Evolutionary conservation across 768 basidiomycete genomes (phyloP).

Genomic region (Pleurotus ostreatus): DNA sequence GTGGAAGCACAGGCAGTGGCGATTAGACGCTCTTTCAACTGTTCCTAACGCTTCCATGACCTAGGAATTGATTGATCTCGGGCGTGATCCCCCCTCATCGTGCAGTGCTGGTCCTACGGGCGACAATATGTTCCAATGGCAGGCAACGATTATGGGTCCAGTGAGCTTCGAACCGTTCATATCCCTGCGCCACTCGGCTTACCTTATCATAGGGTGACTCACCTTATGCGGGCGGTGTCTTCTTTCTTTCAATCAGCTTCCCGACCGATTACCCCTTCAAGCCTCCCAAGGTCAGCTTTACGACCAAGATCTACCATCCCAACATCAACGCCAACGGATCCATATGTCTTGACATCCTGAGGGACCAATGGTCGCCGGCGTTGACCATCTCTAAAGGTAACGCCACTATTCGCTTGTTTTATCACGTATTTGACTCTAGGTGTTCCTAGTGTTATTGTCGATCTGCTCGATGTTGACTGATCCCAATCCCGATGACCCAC

Average conservation of each 20-base stretch:
- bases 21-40: slow-evolving; percentile 14
- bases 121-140: slow-evolving; percentile 99
- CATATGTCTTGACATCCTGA: slow-evolving; percentile 96
- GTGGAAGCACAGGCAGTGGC: slow-evolving; percentile 1
- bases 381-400: slow-evolving; percentile 97
- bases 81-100: slow-evolving; percentile 98
- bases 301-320: slow-evolving; percentile 99
- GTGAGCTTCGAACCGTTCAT: slow-evolving; percentile 45
- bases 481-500: slow-evolving; percentile 97
- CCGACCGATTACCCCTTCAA: slow-evolving; percentile 99
- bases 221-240: slow-evolving; percentile 98
- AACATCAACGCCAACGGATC: slow-evolving; percentile 99
- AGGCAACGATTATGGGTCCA: slow-evolving; percentile 99
- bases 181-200: not conserved
- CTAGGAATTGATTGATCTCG: slow-evolving; percentile 98
- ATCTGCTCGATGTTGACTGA: slow-evolving; percentile 99
- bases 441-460: slow-evolving; percentile 75
- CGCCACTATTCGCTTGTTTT: slow-evolving; percentile 15
- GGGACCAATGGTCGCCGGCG: slow-evolving; percentile 99
- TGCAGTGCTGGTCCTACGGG: slow-evolving; percentile 98
- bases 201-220: slow-evolving; percentile 76
- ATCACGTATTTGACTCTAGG: not conserved
- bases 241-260: slow-evolving; percentile 94
- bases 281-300: slow-evolving; percentile 99
- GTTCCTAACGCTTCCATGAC: slow-evolving; percentile 14